These are phyloP conservation scores for Hexamita inflata DNA, from an alignment of 208 protist genomes.

Conservation along the genomic window DNA sequence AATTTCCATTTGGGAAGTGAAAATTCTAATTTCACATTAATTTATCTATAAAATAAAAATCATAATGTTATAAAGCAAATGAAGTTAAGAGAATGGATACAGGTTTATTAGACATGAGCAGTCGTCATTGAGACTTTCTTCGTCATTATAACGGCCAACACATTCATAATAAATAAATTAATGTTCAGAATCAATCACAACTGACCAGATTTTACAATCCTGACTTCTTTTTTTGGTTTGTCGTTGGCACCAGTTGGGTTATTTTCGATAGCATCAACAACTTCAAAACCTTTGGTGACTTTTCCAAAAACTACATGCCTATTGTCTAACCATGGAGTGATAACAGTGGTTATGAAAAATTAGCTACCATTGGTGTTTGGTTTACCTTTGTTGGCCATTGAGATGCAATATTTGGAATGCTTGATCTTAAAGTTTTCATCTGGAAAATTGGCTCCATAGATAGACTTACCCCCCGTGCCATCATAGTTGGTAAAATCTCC, in stretches of 20 bases:
- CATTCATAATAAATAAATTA: too few relatives aligned
- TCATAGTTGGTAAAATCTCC: constrained; percentile 76
- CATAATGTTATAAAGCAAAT: too few relatives aligned
- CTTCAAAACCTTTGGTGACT: constrained; percentile 54
- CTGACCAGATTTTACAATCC: constrained; percentile 45
- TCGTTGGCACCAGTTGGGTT: constrained; percentile 12
- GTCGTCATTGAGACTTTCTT: too few relatives aligned
- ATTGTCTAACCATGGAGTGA: constrained; percentile 57
- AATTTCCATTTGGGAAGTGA: too few relatives aligned
- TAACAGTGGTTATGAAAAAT: constrained; percentile 60
- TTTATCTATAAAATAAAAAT: too few relatives aligned
- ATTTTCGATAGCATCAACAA: constrained; percentile 44
- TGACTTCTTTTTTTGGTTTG: constrained; percentile 27
- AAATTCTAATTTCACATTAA: too few relatives aligned
- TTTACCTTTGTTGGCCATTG: constrained; percentile 93
- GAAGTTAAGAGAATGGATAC: too few relatives aligned
- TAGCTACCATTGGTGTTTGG: constrained; percentile 80
- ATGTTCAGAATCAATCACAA: too few relatives aligned
- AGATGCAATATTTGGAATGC: constrained; percentile 63
- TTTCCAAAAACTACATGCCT: constrained; percentile 66
- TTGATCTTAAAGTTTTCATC: constrained; percentile 67
- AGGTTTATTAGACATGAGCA: too few relatives aligned
- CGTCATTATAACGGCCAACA: too few relatives aligned
- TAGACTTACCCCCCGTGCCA: constrained; percentile 69
- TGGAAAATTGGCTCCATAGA: constrained; percentile 58